Conservation (phyloP, 23 red algal genomes). For the Pyropia haitanensis region DNA sequence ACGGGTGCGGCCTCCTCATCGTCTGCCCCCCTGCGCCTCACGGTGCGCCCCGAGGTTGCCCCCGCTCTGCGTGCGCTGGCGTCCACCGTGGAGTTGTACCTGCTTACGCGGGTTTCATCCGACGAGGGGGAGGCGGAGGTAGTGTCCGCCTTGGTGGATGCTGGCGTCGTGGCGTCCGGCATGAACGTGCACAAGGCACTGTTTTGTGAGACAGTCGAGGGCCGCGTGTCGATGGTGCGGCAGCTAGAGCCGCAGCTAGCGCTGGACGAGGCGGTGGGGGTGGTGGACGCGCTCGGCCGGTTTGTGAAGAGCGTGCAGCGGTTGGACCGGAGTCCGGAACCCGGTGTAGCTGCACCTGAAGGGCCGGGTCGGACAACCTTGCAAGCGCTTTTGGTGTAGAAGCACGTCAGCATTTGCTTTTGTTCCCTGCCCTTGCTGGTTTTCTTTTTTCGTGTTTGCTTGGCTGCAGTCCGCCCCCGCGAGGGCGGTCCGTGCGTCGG, state of each 20-base stretch:
- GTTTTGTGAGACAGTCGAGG: constrained; percentile 69
- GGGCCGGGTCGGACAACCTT: no score
- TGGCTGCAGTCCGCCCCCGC: no score
- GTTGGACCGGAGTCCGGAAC: no score
- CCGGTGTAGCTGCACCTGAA: no score
- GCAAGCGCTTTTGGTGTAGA: no score
- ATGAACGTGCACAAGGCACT: constrained; percentile 52
- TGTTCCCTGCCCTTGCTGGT: no score
- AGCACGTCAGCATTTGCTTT: no score
- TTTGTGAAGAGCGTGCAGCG: constrained; percentile 37
- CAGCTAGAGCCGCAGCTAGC: constrained; percentile 73
- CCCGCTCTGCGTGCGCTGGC: constrained; percentile 7
- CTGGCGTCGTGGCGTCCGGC: constrained; percentile 33
- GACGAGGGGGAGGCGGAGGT: constrained; percentile 38
- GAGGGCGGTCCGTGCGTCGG: no score
- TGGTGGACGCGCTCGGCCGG: constrained; percentile 44
- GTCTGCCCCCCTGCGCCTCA: no score
- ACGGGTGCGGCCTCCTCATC: no score
- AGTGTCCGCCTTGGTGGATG: constrained; percentile 17
- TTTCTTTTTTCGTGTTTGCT: no score
- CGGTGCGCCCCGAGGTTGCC: not conserved
- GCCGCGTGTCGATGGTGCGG: constrained; percentile 40
- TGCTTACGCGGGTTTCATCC: constrained; percentile 38
- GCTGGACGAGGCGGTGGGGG: constrained; percentile 40
- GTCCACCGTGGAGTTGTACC: constrained; percentile 33